A percentile compares a stretch with the other conserved stretches of the same genome.
Conservation (phyloP, 331 rosid species). For the Saraca asoca region DNA sequence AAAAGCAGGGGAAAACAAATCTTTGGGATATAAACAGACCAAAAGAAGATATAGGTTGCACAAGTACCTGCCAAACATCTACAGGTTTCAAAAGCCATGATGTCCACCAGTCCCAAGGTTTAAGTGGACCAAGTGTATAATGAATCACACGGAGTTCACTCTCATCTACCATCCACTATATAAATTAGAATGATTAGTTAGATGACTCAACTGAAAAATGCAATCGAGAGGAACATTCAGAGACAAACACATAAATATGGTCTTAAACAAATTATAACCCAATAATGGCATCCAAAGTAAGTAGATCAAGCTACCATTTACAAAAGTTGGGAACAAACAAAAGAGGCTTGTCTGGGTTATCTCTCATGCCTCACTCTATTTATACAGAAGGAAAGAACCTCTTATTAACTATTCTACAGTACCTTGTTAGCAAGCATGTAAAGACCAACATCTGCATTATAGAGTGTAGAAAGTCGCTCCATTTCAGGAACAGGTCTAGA, state of each 20-base stretch:
- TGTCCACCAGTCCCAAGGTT: constrained; percentile 99
- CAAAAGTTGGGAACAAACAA: constrained; percentile 1
- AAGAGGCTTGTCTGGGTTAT: neutral
- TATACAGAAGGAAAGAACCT: constrained; percentile 30
- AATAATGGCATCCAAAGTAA: neutral
- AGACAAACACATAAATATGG: constrained; percentile 14
- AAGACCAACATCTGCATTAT: constrained; percentile 99
- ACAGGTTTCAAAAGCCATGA: constrained; percentile 99
- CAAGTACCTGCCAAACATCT: constrained; percentile 96
- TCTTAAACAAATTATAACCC: neutral
- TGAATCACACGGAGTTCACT: constrained; percentile 87
- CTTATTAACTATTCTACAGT: constrained; percentile 38
- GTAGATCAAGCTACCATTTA: constrained; percentile 13
- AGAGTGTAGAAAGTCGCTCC: constrained; percentile 96
- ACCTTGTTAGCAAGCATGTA: constrained; percentile 99
- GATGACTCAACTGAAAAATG: constrained; percentile 18
- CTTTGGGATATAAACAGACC: neutral
- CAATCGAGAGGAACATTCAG: constrained; percentile 8
- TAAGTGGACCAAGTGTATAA: constrained; percentile 96
- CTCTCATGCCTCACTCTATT: neutral
- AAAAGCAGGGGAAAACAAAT: constrained; percentile 3
- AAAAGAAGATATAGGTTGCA: constrained; percentile 27
- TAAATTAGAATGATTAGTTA: constrained; percentile 34
- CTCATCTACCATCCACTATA: constrained; percentile 99
- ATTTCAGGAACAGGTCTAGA: constrained; percentile 77